A percentile compares a stretch with the other conserved stretches of the same genome.
These are phyloP conservation scores for Tetracladium setigerum DNA, from an alignment of 495 filamentous ascomycete genomes.

Conservation along the genomic window DNA sequence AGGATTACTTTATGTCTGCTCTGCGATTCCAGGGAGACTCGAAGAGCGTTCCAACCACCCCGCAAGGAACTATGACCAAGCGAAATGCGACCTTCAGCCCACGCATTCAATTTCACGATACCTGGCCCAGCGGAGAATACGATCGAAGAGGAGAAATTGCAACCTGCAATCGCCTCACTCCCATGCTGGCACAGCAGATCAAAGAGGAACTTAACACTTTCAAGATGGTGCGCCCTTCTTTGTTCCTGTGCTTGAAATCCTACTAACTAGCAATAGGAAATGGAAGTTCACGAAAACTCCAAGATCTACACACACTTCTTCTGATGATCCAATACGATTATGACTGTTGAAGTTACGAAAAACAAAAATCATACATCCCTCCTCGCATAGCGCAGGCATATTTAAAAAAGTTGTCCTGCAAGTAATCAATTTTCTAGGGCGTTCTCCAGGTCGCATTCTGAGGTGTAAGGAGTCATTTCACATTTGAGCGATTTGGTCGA, in stretches of 20 bases:
- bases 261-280: conserved; percentile 62
- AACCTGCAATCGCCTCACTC: conserved; percentile 95
- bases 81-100: conserved; percentile 88
- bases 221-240: conserved; percentile 74
- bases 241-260: not conserved
- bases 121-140: conserved; percentile 92
- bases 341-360: conserved; percentile 5
- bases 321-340: conserved; percentile 37
- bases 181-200: conserved; percentile 96
- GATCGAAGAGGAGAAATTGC: conserved; percentile 94
- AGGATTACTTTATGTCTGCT: conserved; percentile 79
- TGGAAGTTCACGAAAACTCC: conserved; percentile 98
- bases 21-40: conserved; percentile 59
- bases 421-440: conserved; percentile 27
- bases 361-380: conserved; percentile 13
- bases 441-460: conserved; percentile 26
- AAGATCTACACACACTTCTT: conserved; percentile 99
- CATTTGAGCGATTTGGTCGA: conserved; percentile 22
- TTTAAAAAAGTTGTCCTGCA: conserved; percentile 17
- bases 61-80: conserved; percentile 47
- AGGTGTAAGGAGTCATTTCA: conserved; percentile 23
- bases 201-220: conserved; percentile 99
- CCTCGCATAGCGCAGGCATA: conserved; percentile 15
- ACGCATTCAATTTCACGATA: conserved; percentile 90
- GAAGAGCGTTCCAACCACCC: conserved; percentile 73